A percentile compares a stretch with the other conserved stretches of the same genome.
Evolutionary conservation across 208 protist genomes (phyloP).

Genomic region (Leishmania amazonensis): DNA sequence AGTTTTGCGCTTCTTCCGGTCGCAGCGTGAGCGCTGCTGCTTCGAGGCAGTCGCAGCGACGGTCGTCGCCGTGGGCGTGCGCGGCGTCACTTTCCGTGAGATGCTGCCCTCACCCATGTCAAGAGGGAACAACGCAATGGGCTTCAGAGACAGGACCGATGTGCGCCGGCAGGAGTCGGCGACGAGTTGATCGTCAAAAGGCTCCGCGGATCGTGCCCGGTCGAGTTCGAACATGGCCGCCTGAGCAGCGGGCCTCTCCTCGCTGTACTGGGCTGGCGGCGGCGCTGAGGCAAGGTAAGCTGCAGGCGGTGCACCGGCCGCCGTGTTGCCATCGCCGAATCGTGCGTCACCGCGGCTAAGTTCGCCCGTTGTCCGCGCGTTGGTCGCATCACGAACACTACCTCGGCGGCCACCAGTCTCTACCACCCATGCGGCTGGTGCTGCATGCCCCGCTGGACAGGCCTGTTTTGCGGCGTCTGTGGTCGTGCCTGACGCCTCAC

Average conservation of each 20-base stretch:
- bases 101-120: background rate
- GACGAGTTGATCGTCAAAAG: slow-evolving; percentile 20
- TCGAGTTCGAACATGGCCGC: background rate
- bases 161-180: background rate
- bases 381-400: background rate
- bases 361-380: background rate
- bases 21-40: background rate
- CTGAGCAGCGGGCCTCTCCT: background rate
- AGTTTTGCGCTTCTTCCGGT: background rate
- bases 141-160: background rate
- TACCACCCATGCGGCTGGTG: background rate
- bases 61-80: slow-evolving; percentile 1
- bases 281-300: background rate
- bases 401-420: background rate
- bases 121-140: slow-evolving; percentile 3
- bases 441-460: background rate
- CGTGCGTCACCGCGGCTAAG: slow-evolving; percentile 8
- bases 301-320: background rate
- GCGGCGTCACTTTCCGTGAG: background rate
- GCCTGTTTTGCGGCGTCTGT: background rate
- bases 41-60: background rate
- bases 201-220: slow-evolving; percentile 24
- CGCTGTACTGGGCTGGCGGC: background rate
- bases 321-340: slow-evolving; percentile 21
- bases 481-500: background rate